Percentiles rank a stretch among this genome's conserved stretches.
Evolutionary conservation across 139 green algal genomes (phyloP).

Genomic region (Tetradesmus obliquus): DNA sequence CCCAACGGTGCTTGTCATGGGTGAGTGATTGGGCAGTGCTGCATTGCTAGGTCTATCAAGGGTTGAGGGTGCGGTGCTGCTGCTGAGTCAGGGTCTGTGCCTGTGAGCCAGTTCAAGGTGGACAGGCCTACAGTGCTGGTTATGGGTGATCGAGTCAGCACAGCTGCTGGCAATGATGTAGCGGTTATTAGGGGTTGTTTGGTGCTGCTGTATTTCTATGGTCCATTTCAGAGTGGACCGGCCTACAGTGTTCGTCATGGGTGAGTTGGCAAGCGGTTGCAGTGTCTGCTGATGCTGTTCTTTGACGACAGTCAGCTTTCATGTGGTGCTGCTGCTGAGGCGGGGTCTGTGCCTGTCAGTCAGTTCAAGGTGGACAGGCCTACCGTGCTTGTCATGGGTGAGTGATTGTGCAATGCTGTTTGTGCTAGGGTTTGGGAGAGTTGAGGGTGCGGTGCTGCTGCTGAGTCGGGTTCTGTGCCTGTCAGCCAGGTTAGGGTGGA

Average conservation of each 20-base stretch:
- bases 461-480: slow-evolving; percentile 57
- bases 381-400: slow-evolving; percentile 90
- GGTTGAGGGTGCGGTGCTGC: slow-evolving; percentile 73
- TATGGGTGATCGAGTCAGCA: slow-evolving; percentile 69
- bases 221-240: background rate
- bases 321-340: slow-evolving; percentile 75
- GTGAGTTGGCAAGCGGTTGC: no score
- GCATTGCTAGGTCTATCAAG: no score
- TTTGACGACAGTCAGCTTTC: no score
- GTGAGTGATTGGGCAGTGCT: slow-evolving; percentile 52
- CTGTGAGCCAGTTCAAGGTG: background rate
- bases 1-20: slow-evolving; percentile 92
- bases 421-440: no score
- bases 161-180: no score
- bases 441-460: slow-evolving; percentile 75
- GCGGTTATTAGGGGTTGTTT: no score
- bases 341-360: slow-evolving; percentile 48
- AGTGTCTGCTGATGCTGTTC: background rate
- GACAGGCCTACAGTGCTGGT: background rate
- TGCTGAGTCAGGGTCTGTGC: slow-evolving; percentile 59
- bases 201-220: slow-evolving; percentile 63
- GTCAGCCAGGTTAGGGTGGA: slow-evolving; percentile 53
- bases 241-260: background rate
- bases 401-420: background rate
- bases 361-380: slow-evolving; percentile 64